phyloP scores from a whole-genome alignment of 805 yeast species.

The Hemisphaericaspora nanyangensis region DNA sequence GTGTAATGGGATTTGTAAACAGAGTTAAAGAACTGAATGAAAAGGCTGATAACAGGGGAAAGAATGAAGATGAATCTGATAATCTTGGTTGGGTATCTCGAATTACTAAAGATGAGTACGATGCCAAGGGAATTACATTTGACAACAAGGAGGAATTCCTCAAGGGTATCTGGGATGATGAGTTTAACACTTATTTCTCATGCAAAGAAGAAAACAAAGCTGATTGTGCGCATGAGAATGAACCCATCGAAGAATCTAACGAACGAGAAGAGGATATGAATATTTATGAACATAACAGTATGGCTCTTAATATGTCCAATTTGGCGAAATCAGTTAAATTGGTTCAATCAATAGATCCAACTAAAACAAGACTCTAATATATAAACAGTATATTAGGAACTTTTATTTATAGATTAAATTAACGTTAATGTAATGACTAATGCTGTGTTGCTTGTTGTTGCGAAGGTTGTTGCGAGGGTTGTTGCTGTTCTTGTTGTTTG shows the following conservation, averaged over 20 bases:
- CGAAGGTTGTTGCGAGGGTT: too few relatives aligned
- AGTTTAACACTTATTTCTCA: constrained; percentile 5
- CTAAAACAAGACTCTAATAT: too few relatives aligned
- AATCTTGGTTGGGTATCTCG: background rate
- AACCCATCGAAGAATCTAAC: background rate
- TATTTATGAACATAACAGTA: constrained; percentile 1
- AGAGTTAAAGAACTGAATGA: constrained; percentile 12
- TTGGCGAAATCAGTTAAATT: constrained; percentile 8
- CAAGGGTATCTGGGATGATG: constrained; percentile 11
- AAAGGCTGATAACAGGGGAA: too few relatives aligned
- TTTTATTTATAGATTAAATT: too few relatives aligned
- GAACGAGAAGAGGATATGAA: background rate
- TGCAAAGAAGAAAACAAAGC: background rate
- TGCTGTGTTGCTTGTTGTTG: too few relatives aligned
- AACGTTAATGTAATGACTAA: too few relatives aligned
- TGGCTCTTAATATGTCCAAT: constrained; percentile 5
- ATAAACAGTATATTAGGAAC: too few relatives aligned
- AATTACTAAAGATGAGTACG: background rate
- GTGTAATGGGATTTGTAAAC: constrained; percentile 26
- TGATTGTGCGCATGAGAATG: too few relatives aligned
- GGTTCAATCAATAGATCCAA: background rate
- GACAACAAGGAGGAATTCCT: constrained; percentile 10
- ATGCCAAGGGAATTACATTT: constrained; percentile 1
- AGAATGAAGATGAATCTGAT: background rate
- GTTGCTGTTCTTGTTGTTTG: background rate